Evolutionary conservation across 2,329 filamentous ascomycete species (phyloP).

Genomic region (Lasiodiplodia citricola): DNA sequence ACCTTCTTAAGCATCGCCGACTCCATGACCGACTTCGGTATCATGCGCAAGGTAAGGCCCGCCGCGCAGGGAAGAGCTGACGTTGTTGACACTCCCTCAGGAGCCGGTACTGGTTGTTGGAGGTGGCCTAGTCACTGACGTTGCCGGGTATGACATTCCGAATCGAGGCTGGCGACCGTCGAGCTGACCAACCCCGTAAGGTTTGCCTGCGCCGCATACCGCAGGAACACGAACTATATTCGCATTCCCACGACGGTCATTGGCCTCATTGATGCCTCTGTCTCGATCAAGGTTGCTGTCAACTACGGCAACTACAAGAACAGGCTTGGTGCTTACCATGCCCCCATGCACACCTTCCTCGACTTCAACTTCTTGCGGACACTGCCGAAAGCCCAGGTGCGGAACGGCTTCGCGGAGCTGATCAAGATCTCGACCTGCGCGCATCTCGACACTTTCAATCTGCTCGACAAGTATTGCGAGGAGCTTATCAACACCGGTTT

Average conservation of each 20-base stretch:
- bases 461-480: conserved; percentile 73
- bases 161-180: conserved; percentile 19
- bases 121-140: conserved; percentile 73
- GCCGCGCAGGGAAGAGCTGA: conserved; percentile 39
- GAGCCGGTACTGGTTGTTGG: conserved; percentile 71
- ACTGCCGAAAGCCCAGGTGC: conserved; percentile 69
- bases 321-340: conserved; percentile 73
- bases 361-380: conserved; percentile 76
- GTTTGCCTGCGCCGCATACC: conserved; percentile 73
- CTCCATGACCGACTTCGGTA: conserved; percentile 75
- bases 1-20: conserved; percentile 72
- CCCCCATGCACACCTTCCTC: conserved; percentile 73
- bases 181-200: conserved; percentile 45
- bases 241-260: conserved; percentile 77
- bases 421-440: conserved; percentile 78
- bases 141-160: conserved; percentile 66
- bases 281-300: conserved; percentile 79
- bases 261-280: conserved; percentile 75
- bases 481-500: conserved; percentile 69
- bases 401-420: conserved; percentile 75
- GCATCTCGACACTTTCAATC: conserved; percentile 68
- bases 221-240: conserved; percentile 75
- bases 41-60: conserved; percentile 60
- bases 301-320: conserved; percentile 81
- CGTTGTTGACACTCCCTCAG: conserved; percentile 41